These are phyloP conservation scores for Fusarium miscanthi DNA, from an alignment of 2,329 filamentous ascomycete genomes.

Conservation along the genomic window DNA sequence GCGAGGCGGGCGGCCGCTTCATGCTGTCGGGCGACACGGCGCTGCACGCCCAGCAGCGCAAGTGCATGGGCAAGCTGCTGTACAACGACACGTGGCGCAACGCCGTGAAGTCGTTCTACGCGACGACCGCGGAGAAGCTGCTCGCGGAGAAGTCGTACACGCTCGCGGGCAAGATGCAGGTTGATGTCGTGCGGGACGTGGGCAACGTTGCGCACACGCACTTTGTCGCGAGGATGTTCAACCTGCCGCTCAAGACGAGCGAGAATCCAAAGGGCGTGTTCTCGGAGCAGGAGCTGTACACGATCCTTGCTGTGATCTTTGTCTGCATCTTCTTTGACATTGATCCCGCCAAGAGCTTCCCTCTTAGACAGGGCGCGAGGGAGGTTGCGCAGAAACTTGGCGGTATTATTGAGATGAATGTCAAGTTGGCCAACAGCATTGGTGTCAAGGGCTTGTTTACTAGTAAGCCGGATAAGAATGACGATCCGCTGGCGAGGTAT, in stretches of 20 bases:
- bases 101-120: slow-evolving; percentile 75
- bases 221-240: slow-evolving; percentile 72
- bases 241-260: slow-evolving; percentile 73
- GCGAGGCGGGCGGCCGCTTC: slow-evolving; percentile 62
- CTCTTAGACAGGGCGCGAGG: slow-evolving; percentile 67
- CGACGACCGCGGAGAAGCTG: slow-evolving; percentile 69
- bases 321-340: slow-evolving; percentile 73
- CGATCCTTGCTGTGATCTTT: slow-evolving; percentile 73
- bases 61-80: slow-evolving; percentile 67
- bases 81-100: slow-evolving; percentile 71
- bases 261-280: slow-evolving; percentile 69
- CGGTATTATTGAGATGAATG: slow-evolving; percentile 70
- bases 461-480: slow-evolving; percentile 58
- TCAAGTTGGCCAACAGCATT: slow-evolving; percentile 65
- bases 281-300: slow-evolving; percentile 67
- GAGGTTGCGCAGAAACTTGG: slow-evolving; percentile 70
- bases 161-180: slow-evolving; percentile 65
- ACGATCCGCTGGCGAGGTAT: slow-evolving; percentile 69
- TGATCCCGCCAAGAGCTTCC: slow-evolving; percentile 74
- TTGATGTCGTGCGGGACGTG: slow-evolving; percentile 78
- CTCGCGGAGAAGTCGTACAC: slow-evolving; percentile 73
- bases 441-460: slow-evolving; percentile 62
- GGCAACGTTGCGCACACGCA: slow-evolving; percentile 74
- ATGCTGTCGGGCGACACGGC: slow-evolving; percentile 65
- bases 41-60: slow-evolving; percentile 61